Base-by-base conservation (phyloP, 2,329 filamentous ascomycete species). In the Alternaria solani region DNA sequence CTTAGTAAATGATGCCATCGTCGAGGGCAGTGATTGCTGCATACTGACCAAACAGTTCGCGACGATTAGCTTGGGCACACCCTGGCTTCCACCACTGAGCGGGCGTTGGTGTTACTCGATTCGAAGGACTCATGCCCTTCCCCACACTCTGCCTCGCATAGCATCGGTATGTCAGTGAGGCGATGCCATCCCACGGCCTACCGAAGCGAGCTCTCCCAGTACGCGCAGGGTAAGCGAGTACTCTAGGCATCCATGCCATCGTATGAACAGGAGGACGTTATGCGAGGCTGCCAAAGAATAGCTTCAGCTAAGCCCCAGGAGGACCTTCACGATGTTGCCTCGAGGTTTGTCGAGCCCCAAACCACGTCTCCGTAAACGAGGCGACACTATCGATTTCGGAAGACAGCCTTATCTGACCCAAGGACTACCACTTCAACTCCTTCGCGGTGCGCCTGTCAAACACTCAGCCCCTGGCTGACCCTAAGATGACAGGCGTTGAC, bases 1-100 rank as follows among this genome's bases (percentile, higher is more conserved):
- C 38, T 48, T 55, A 23, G 57, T 47, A 43, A 43, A 68, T 64
- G 62, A 55, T 62, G 63, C 59, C 67, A 71, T 60, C 30, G 46
- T 26, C 42, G 16, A 51, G 36, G 18, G 38, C 58, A 51, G 39
- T 65, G 61, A 69, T 72, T 71, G 66, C 57, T 64, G 57, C 28
- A 69, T 54, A 47, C 53, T 57, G 54, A 60, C 68, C 69, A 71
- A 56, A 68, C 54, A 62, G 30, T 20, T 30, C 32, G 58, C 60
- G 49, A 65, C 62, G 66, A 73, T 73, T 68, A 68, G 30, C 43
- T 38, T 65, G 66, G 61, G 55, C 57, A 56, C 51, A 23, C n/a
- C 47, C 43, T 54, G 51, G 46, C 26, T 47, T 44, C 34, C 25
- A 36, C 66, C 62, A 65, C 55, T 68, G 23, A 43, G 51, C 34